Conservation (phyloP, 352 stramenopile genomes). For the Globisporangium spinosum region DNA sequence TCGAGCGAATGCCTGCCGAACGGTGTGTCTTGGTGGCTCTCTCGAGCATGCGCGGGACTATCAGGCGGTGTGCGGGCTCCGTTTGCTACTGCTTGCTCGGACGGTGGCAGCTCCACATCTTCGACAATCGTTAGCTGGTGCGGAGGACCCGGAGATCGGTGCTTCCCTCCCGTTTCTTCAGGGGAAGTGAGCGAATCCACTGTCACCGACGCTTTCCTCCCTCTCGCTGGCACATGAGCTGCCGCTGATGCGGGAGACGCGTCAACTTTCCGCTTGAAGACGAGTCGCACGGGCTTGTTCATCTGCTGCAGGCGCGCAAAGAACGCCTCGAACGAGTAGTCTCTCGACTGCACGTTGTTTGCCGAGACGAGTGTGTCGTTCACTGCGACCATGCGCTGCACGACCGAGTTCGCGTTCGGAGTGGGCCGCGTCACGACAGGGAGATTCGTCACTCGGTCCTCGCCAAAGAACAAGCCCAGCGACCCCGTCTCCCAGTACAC, state of each 20-base stretch:
- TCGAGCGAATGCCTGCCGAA: conserved; percentile 7
- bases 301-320: conserved; percentile 80
- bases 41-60: conserved; percentile 11
- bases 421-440: conserved; percentile 79
- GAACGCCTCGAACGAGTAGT: conserved; percentile 80
- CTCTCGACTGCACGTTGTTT: conserved; percentile 61
- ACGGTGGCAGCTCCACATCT: background rate
- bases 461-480: conserved; percentile 81
- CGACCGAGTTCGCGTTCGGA: conserved; percentile 57
- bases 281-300: conserved; percentile 77
- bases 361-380: conserved; percentile 80
- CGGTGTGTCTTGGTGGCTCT: background rate
- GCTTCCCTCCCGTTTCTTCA: background rate
- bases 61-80: conserved; percentile 12
- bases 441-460: conserved; percentile 61
- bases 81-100: background rate
- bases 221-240: conserved; percentile 1
- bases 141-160: conserved; percentile 14
- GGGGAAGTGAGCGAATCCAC: conserved; percentile 26
- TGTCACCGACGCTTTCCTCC: conserved; percentile 33
- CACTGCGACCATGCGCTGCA: conserved; percentile 63
- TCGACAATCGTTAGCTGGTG: conserved; percentile 10
- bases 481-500: conserved; percentile 80
- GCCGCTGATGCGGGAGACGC: background rate
- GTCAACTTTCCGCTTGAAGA: conserved; percentile 46